Conservation (phyloP, 495 filamentous ascomycete species). For the Choiromyces venosus region DNA sequence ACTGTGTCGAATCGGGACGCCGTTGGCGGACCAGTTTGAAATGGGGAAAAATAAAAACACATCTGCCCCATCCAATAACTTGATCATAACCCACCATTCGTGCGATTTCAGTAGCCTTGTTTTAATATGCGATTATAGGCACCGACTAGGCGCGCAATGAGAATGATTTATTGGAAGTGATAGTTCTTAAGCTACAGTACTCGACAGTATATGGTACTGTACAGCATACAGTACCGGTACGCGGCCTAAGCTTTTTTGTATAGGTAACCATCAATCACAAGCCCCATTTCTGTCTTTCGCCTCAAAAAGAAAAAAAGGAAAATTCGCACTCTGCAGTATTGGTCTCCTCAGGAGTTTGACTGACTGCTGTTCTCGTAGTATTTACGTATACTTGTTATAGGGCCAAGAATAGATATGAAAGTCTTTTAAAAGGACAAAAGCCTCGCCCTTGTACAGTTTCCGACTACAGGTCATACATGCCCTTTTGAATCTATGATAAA, state of each 20-base stretch:
- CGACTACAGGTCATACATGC: neutral
- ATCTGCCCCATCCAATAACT: neutral
- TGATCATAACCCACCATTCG: neutral
- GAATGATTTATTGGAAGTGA: neutral
- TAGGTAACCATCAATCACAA: neutral
- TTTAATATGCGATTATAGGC: neutral
- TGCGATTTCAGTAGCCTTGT: neutral
- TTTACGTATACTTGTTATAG: neutral
- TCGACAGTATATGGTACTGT: neutral
- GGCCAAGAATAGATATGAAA: neutral
- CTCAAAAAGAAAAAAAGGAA: neutral
- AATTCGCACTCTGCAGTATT: neutral
- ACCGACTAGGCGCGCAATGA: neutral
- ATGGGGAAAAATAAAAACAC: slow-evolving; percentile 8
- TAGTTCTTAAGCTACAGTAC: neutral
- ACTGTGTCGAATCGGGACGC: slow-evolving; percentile 35
- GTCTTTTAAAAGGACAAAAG: neutral
- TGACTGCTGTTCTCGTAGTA: neutral
- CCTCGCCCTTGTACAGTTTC: neutral
- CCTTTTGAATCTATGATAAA: no score
- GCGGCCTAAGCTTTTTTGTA: neutral
- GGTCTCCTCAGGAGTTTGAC: neutral
- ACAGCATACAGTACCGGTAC: neutral
- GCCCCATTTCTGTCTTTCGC: neutral
- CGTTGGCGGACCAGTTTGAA: slow-evolving; percentile 31